Percentiles rank a stretch among this genome's conserved stretches.
Evolutionary conservation across 805 yeast species (phyloP).

Genomic region (Dipodascus geniculatus): DNA sequence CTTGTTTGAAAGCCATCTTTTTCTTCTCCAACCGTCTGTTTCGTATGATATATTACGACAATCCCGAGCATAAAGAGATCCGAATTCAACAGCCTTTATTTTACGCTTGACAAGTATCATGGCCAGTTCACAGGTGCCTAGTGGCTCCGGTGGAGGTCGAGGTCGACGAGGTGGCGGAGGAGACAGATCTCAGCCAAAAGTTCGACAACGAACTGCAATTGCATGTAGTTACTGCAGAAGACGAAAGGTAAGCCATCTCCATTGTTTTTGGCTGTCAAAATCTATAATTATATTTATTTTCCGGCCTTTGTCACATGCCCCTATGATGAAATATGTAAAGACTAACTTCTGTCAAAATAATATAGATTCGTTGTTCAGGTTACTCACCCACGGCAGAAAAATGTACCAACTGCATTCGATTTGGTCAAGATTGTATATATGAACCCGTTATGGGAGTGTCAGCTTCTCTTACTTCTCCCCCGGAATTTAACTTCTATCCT

Average conservation of each 20-base stretch:
- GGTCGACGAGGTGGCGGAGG: conserved; percentile 1
- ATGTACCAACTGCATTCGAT: conserved; percentile 22
- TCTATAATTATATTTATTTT: no score
- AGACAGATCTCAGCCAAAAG: background rate
- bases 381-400: conserved; percentile 18
- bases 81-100: background rate
- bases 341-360: background rate
- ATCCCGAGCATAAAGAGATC: no score
- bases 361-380: conserved; percentile 23
- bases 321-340: no score
- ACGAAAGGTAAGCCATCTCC: conserved; percentile 13
- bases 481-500: conserved; percentile 3
- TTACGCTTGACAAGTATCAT: background rate
- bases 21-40: no score
- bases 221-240: conserved; percentile 25
- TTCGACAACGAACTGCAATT: conserved; percentile 21
- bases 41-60: no score
- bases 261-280: background rate
- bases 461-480: conserved; percentile 7
- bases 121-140: background rate
- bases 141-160: background rate
- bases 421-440: conserved; percentile 23
- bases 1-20: background rate
- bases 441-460: conserved; percentile 19
- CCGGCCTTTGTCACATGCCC: background rate